phyloP scores from a whole-genome alignment of 805 yeast species.

The Candida boleticola region DNA sequence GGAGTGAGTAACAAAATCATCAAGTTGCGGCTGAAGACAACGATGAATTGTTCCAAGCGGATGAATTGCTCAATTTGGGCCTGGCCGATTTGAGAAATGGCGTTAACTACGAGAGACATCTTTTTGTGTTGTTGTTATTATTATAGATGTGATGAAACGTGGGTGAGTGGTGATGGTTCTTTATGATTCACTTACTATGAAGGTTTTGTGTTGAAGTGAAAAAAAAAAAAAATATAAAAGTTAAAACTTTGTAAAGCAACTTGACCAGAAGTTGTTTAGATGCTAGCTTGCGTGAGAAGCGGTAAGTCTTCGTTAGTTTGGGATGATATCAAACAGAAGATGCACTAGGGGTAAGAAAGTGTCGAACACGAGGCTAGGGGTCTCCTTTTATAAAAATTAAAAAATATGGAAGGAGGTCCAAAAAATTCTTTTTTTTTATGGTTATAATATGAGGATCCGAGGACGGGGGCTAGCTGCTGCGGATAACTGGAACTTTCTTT shows the following conservation, averaged over 20 bases:
- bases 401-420: neutral
- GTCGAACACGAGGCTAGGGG: neutral
- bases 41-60: slow-evolving; percentile 3
- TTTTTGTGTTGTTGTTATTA: no score
- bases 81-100: slow-evolving; percentile 1
- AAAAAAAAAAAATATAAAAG: no score
- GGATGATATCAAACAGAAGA: no score
- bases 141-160: neutral
- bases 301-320: no score
- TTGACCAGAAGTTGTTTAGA: no score
- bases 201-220: neutral
- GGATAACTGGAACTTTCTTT: slow-evolving; percentile 2
- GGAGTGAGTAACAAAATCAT: slow-evolving; percentile 5
- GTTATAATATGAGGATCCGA: neutral
- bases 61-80: slow-evolving; percentile 3
- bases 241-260: no score
- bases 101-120: neutral
- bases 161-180: neutral
- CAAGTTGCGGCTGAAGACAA: slow-evolving; percentile 4
- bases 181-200: no score
- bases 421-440: no score
- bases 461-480: neutral
- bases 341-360: no score
- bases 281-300: no score
- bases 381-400: neutral